Conservation (phyloP, 1,284 basidiomycete genomes). For the Porogramme epimiltina region DNA sequence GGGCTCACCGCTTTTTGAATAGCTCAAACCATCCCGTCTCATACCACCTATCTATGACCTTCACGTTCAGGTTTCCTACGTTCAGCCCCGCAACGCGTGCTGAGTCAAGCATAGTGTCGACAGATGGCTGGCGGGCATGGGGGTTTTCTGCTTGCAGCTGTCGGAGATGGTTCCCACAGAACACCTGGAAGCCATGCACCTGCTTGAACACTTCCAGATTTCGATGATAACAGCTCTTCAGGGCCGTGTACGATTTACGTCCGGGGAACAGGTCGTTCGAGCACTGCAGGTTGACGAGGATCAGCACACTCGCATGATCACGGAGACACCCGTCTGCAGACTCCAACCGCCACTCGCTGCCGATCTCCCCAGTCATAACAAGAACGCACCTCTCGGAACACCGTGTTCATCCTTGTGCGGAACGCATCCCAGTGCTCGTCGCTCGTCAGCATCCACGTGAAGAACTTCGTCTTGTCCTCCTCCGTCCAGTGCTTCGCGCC, state of each 20-base stretch:
- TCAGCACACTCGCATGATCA: not conserved
- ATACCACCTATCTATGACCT: slow-evolving; percentile 77
- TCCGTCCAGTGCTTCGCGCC: slow-evolving; percentile 82
- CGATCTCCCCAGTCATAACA: too few species aligned
- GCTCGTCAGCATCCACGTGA: slow-evolving; percentile 74
- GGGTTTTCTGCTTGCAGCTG: slow-evolving; percentile 17
- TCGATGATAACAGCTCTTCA: slow-evolving; percentile 80
- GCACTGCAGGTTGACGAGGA: slow-evolving; percentile 45
- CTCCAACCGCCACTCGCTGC: too few species aligned
- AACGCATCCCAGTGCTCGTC: slow-evolving; percentile 77
- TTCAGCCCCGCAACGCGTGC: slow-evolving; percentile 65
- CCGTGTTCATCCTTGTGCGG: slow-evolving; percentile 75
- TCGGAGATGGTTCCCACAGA: slow-evolving; percentile 39
- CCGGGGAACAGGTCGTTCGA: slow-evolving; percentile 65
- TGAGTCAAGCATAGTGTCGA: slow-evolving; percentile 62
- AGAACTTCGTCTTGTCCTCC: slow-evolving; percentile 72
- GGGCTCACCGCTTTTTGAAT: slow-evolving; percentile 57
- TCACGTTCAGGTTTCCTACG: slow-evolving; percentile 67
- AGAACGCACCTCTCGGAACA: slow-evolving; percentile 66
- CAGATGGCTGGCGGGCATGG: slow-evolving; percentile 58
- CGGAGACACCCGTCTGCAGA: too few species aligned
- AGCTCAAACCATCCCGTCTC: slow-evolving; percentile 70
- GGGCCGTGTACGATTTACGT: slow-evolving; percentile 76
- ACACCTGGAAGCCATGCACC: slow-evolving; percentile 68
- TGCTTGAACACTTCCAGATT: slow-evolving; percentile 81